Evolutionary conservation across 805 yeast genomes (phyloP).

Genomic region (Debaryomyces prosopidis): DNA sequence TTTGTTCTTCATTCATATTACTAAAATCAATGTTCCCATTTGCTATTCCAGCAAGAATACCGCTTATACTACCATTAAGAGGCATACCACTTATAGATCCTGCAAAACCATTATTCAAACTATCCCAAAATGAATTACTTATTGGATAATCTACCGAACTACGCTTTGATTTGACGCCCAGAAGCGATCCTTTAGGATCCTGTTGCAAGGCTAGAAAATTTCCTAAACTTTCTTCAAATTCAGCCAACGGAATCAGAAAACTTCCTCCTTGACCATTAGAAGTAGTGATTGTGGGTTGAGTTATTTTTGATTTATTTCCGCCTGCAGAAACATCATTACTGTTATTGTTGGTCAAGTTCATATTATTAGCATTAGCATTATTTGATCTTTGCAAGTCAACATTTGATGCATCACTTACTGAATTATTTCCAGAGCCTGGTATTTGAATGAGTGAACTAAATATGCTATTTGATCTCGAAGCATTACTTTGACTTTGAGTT

Average conservation of each 20-base stretch:
- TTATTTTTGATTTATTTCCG: constrained; percentile 5
- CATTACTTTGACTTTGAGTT: constrained; percentile 2
- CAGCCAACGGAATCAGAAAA: not conserved
- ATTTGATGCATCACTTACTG: constrained; percentile 24
- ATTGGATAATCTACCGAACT: constrained; percentile 28
- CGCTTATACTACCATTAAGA: constrained; percentile 30
- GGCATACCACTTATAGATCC: constrained; percentile 29
- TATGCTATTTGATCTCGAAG: constrained; percentile 38
- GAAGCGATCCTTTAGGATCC: constrained; percentile 5
- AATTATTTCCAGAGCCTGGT: constrained; percentile 35
- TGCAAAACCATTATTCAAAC: constrained; percentile 17
- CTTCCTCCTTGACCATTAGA: constrained; percentile 1
- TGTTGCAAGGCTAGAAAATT: constrained; percentile 30
- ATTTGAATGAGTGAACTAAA: constrained; percentile 41
- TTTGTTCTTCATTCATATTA: constrained; percentile 39
- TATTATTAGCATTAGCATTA: not conserved
- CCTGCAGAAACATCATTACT: constrained; percentile 9
- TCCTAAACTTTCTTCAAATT: constrained; percentile 27
- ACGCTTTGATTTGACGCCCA: constrained; percentile 20
- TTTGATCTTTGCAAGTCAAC: not conserved
- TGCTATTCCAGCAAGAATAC: constrained; percentile 33
- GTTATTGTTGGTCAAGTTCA: not conserved
- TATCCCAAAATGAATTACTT: constrained; percentile 24
- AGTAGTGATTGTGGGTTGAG: not conserved
- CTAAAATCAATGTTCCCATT: constrained; percentile 40